Base-by-base conservation (phyloP, 495 filamentous ascomycete species). In the Clohesyomyces aquaticus region DNA sequence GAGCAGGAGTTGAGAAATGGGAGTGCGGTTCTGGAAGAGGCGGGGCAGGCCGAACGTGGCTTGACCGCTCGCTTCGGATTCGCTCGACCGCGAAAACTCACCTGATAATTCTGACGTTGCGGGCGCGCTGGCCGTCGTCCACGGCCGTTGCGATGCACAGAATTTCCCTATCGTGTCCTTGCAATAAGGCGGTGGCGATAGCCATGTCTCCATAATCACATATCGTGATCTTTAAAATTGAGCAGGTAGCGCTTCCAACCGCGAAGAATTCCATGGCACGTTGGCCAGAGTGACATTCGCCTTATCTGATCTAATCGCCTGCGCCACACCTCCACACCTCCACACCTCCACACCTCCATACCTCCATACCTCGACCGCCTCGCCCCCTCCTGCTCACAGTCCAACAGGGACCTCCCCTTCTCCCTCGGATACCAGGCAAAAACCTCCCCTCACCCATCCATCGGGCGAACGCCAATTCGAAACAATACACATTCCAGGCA, bases 1-100 rank as follows among this genome's bases (percentile, higher is more conserved):
- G n/a, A n/a, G n/a, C n/a, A n/a, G n/a, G n/a, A n/a, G n/a, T n/a
- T n/a, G n/a, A n/a, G n/a, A n/a, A n/a, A n/a, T n/a, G n/a, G n/a
- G n/a, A n/a, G n/a, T n/a, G 53, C 9, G 10, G 53, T 59, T 59
- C 55, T 49, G 43, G 41, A 59, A 29, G 41, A 46, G 55, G 55
- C 41, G 42, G 55, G 55, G 32, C 32, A 38, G 32, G 32, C 32
- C 32, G 14, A n/a, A n/a, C n/a, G 55, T 52, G 45, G 45, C 47
- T 52, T 51, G 57, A 50, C 45, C 16, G n/a, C 2, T 48, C 55
- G 4, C 16, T 48, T 49, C 51, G 51, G 51, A 25, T 28, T 18
- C 27, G 51, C 25, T 28, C 51, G 51, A 27, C 21, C 10, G 11
- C 46, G 11, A 12, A 8, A 21, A 12, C 49, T 52, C 25, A 28